Evolutionary conservation across 805 yeast species (phyloP), one percentile per base, ranked within the genome.

Genomic region (Helenozyma rhizophorensis): DNA sequence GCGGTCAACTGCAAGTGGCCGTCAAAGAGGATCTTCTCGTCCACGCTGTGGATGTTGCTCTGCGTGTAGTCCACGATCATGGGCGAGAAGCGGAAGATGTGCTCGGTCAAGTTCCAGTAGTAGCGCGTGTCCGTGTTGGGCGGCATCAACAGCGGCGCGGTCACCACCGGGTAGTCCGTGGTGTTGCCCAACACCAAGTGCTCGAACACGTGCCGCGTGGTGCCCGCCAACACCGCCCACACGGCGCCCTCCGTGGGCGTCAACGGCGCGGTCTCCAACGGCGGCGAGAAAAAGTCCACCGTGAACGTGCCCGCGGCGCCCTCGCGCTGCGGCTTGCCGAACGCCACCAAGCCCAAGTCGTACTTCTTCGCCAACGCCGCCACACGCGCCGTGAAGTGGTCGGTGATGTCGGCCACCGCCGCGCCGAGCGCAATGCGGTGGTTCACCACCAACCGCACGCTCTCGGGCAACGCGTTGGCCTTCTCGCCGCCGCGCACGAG

Each of bases 51-150:
- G 17, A 39, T 33, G 21, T 39, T 36, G 35, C 40, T 39, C 23
- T 32, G 26, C 9, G 27, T 27, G 21, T 36, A 27, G 23, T 33
- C 19, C 28, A 33, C 31, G 14, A 60, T 54, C 21, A 69, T 71
- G 9, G 85, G 82, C 26, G 68, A 66, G 51, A 68, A 77, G 36
- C 89, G 65, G 60, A 67, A 83, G 32, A 83, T 78, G 48, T 80
- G 72, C 23, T 64, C 54, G 2, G 82, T 72, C 45, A 83, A 58
- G 26, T 58, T 51, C 87, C 86, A 80, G 56, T 78, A 83, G 47
- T 72, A 66, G 36, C 65, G 61, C 4, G 88, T 81, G 50, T 83
- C 89, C 3, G 89, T 82, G 55, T 80, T 81, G 14, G 81, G 88
- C 2, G 83, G 66, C 70, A 76, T 72, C 25, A 81, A 52, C 16